These are phyloP conservation scores for Centella asiatica DNA, from an alignment of 129 eudicot species.

Conservation along the genomic window DNA sequence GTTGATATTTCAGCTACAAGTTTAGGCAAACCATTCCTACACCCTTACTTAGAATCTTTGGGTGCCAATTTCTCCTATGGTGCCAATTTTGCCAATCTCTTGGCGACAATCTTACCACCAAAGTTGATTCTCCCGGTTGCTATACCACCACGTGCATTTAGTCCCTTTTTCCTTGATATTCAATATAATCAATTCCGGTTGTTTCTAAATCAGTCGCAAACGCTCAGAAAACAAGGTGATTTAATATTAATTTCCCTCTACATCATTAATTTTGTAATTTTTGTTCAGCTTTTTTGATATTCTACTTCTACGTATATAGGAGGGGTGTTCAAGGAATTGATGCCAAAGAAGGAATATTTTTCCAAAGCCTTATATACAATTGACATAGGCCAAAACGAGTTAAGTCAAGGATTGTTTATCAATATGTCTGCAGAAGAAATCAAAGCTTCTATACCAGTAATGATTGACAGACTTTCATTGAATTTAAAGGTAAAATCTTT, in stretches of 20 bases:
- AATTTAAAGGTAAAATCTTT: background rate
- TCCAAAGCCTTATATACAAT: conserved; percentile 1
- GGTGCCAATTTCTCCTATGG: background rate
- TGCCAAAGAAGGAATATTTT: background rate
- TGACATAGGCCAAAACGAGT: conserved; percentile 6
- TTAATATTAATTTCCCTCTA: too few species aligned
- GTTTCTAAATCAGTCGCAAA: background rate
- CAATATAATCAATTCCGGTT: background rate
- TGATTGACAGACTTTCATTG: background rate
- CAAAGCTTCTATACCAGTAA: background rate
- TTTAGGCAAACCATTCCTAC: background rate
- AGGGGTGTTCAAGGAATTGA: background rate
- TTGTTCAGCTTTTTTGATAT: background rate
- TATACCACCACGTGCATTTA: background rate
- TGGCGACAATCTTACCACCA: background rate
- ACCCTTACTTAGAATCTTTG: background rate
- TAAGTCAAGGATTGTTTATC: background rate
- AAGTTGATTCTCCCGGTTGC: background rate
- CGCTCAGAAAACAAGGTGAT: background rate
- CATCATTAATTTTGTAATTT: too few species aligned
- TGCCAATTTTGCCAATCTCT: background rate
- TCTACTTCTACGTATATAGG: too few species aligned
- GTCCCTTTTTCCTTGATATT: background rate
- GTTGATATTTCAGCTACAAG: background rate
- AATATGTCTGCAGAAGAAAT: background rate